Base-by-base conservation (phyloP, 768 basidiomycete species). In the Chalciporus sphaerocephalus region DNA sequence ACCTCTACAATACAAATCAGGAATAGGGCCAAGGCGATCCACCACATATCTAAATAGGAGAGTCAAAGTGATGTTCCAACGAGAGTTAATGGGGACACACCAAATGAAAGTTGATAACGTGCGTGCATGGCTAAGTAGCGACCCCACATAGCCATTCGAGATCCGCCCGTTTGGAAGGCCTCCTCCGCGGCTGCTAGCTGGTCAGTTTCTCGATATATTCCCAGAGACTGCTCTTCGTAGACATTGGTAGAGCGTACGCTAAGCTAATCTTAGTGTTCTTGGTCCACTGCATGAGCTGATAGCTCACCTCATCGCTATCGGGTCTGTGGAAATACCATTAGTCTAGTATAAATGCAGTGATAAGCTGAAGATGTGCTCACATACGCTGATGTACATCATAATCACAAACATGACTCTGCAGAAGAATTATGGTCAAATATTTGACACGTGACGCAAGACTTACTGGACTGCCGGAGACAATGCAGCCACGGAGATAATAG, bases 1-100 rank as follows among this genome's bases (percentile, higher is more conserved):
- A 89, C 91, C 77, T 97, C 96, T 50, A 96, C 82, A 52, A 97
- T 95, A 61, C 94, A 97, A 30, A 97, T 73, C 2, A 96, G 65
- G 67, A 93, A 92, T 11, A 97, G 66, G 0, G 90, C 92, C 11
- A 91, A 18, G 7, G 60, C 87, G 17, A 98, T 65, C 92, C 92
- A 96, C 95, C 94, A 96, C 79, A 97, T 92, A 66, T 96, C 94
- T 92, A 51, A n/a, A 38, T n/a, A 13, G 24, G 15, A 13, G 38
- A 32, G 48, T 47, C 9, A 51, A 38, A 13, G 38, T 23, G 24
- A 25, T n/a, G 42, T 15, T 2, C 16, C 5, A n/a, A 1, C 11
- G 17, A 6, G n/a, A 42, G 40, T 41, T 35, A 25, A 40, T 15
- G 21, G 38, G 20, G 23, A 58, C 76, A 45, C 52, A 88, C 90